Evolutionary conservation across 441 rosid genomes (phyloP), one percentile per base, ranked within the genome.

Genomic region (Lepidium campestre): DNA sequence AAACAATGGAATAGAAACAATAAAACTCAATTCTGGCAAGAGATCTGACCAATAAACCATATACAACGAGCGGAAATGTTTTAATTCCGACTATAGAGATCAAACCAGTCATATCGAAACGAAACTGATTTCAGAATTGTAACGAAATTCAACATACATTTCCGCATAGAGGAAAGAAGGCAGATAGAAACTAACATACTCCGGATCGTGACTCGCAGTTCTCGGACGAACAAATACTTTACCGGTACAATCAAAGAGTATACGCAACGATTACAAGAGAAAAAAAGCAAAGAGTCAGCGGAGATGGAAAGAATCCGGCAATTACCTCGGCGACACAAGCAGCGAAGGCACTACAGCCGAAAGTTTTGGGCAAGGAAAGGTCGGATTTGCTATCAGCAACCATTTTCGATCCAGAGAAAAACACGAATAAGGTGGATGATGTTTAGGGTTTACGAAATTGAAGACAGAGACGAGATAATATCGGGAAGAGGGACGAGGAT

Each of bases 291-390:
- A n/a, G 4, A 14, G 31, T 6, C 3, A 2, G n/a, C 8, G 17
- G 12, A 12, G 25, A 47, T 25, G 23, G 19, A 63, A 35, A 15
- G 62, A 14, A 32, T 10, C n/a, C 1, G 41, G 25, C 5, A 9
- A 35, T 14, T 65, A 91, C 99, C 97, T 94, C 99, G 29, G 92
- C 99, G 50, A 88, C 81, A 75, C 88, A 91, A 44, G 98, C 97
- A 29, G 99, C 94, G 64, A 94, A 94, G 46, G 99, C 97, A 78
- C 99, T 89, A 57, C 89, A 75, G 63, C 81, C 94, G 73, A 88
- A 86, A 44, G 84, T 89, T 68, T 96, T 90, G 36, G 89, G 78
- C 27, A 94, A 72, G 57, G 99, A 90, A 75, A 94, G 85, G 65
- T 91, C 91, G 61, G 97, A 84, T 77, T 81, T 89, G 66, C 75